Percentiles rank a stretch among this genome's conserved stretches.
Evolutionary conservation across 768 basidiomycete species (phyloP).

Genomic region (Boletus subcaerulescens): DNA sequence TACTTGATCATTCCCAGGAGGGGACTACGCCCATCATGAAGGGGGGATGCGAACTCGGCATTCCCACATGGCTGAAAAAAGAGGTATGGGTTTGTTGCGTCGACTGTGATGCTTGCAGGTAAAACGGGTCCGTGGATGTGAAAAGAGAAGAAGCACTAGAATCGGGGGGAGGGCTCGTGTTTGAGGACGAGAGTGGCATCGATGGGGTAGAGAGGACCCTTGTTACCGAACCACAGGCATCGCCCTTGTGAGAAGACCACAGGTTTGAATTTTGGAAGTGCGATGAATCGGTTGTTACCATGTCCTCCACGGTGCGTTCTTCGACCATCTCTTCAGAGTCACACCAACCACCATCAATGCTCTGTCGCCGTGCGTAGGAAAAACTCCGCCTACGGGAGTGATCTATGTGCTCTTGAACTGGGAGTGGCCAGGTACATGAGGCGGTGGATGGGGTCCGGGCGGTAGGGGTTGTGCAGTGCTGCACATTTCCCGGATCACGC

Average conservation of each 20-base stretch:
- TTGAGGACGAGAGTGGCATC: conserved; percentile 11
- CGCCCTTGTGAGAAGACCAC: conserved; percentile 22
- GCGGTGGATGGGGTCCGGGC: conserved; percentile 33
- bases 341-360: conserved; percentile 25
- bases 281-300: conserved; percentile 37
- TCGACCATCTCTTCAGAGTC: conserved; percentile 43
- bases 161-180: conserved; percentile 23
- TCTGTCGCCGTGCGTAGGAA: conserved; percentile 22
- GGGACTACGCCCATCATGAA: conserved; percentile 31
- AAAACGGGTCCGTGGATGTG: conserved; percentile 50
- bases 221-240: conserved; percentile 10
- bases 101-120: conserved; percentile 41
- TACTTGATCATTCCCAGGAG: conserved; percentile 21
- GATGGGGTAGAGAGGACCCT: conserved; percentile 26
- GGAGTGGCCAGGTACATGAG: conserved; percentile 31
- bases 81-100: conserved; percentile 30
- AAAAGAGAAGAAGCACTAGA: conserved; percentile 33
- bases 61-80: conserved; percentile 39
- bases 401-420: conserved; percentile 19
- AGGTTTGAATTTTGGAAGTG: conserved; percentile 19
- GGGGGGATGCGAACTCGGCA: conserved; percentile 39
- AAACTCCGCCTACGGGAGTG: conserved; percentile 29
- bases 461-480: conserved; percentile 41
- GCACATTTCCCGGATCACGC: conserved; percentile 34
- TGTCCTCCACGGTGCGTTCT: conserved; percentile 45